These are phyloP conservation scores for Talaromyces funiculosus DNA, from an alignment of 2,329 filamentous ascomycete genomes.

Conservation along the genomic window DNA sequence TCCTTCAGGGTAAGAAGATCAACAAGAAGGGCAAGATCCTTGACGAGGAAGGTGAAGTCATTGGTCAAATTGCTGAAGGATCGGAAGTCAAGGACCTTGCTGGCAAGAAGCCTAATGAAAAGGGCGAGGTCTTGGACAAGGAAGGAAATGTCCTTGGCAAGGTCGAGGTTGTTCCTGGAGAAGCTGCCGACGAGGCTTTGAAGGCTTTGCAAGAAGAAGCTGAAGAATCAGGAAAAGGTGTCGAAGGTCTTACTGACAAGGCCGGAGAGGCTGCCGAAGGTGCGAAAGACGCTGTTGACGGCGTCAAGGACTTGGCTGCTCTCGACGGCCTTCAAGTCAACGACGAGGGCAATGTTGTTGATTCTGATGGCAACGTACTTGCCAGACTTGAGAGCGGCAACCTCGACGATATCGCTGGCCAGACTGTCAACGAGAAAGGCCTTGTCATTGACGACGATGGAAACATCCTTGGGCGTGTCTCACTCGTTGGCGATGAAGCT, in stretches of 20 bases:
- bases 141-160: slow-evolving; percentile 31
- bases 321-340: slow-evolving; percentile 25
- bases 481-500: slow-evolving; percentile 21
- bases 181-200: slow-evolving; percentile 12
- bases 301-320: not conserved
- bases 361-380: slow-evolving; percentile 16
- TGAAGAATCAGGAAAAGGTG: slow-evolving; percentile 24
- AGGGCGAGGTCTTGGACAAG: slow-evolving; percentile 40
- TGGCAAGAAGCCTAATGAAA: slow-evolving; percentile 38
- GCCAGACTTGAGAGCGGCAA: slow-evolving; percentile 11
- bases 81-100: slow-evolving; percentile 34
- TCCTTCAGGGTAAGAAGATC: slow-evolving; percentile 12
- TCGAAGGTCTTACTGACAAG: slow-evolving; percentile 23
- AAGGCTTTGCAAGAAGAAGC: slow-evolving; percentile 29
- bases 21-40: slow-evolving; percentile 42
- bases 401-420: slow-evolving; percentile 3
- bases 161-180: slow-evolving; percentile 15
- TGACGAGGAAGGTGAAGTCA: slow-evolving; percentile 37
- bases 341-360: slow-evolving; percentile 23
- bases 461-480: slow-evolving; percentile 21
- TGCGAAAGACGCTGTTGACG: not conserved
- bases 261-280: slow-evolving; percentile 6
- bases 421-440: slow-evolving; percentile 12
- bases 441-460: slow-evolving; percentile 14
- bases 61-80: slow-evolving; percentile 37